These are phyloP conservation scores for Diospyros lotus DNA, from an alignment of 148 eudicot species.

Conservation along the genomic window DNA sequence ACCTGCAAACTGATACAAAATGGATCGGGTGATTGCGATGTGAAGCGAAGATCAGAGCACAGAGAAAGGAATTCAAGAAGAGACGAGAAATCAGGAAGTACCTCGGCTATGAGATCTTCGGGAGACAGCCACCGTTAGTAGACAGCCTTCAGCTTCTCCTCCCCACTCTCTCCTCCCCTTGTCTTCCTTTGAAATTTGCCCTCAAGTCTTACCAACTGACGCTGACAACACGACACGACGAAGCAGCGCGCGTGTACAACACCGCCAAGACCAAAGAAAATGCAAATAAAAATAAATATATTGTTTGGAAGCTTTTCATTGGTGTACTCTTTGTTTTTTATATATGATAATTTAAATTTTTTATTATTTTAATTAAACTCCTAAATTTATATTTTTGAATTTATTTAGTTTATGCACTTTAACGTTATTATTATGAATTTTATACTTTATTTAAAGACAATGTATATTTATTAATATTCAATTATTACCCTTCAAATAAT, in stretches of 20 bases:
- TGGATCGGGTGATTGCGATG: not conserved
- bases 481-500: no score
- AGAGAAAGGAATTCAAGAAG: not conserved
- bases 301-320: not conserved
- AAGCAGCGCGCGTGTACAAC: not conserved
- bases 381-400: no score
- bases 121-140: not conserved
- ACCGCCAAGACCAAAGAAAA: no score
- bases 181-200: not conserved
- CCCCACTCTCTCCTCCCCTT: conserved; percentile 5
- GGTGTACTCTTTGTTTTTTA: not conserved
- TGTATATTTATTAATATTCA: no score
- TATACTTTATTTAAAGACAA: no score
- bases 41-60: not conserved
- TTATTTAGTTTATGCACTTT: no score
- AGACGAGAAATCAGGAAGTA: no score
- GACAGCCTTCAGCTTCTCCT: not conserved
- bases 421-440: no score
- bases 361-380: no score
- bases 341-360: no score
- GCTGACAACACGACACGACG: not conserved
- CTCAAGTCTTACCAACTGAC: not conserved
- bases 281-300: no score
- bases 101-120: not conserved
- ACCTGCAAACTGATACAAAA: not conserved